These are phyloP conservation scores for Phytophthora citricola DNA, from an alignment of 352 stramenopile genomes.

Conservation along the genomic window DNA sequence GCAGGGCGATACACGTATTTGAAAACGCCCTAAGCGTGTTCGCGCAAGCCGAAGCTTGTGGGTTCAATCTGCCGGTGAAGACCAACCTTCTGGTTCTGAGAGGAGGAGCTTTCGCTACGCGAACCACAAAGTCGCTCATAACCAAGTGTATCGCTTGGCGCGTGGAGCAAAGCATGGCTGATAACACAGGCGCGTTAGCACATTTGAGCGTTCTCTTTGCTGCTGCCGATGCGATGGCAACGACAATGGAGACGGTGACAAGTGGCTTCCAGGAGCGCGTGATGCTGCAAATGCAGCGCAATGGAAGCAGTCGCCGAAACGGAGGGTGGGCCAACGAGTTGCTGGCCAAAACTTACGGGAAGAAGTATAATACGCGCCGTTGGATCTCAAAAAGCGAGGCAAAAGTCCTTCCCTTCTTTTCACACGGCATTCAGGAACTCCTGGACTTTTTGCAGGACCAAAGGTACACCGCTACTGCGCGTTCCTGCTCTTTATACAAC, in stretches of 20 bases:
- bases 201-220: conserved; percentile 61
- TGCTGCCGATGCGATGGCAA: conserved; percentile 34
- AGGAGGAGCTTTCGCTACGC: conserved; percentile 43
- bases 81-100: conserved; percentile 60
- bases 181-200: conserved; percentile 41
- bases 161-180: conserved; percentile 41
- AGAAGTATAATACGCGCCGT: conserved; percentile 61
- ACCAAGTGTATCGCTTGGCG: conserved; percentile 59
- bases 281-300: conserved; percentile 71
- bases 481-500: neutral
- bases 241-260: conserved; percentile 49
- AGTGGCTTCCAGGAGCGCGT: conserved; percentile 68
- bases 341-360: conserved; percentile 61
- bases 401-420: conserved; percentile 71
- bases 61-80: conserved; percentile 61
- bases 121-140: conserved; percentile 41
- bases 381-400: conserved; percentile 66
- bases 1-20: conserved; percentile 44
- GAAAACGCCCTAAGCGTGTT: conserved; percentile 56
- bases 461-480: conserved; percentile 35
- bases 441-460: conserved; percentile 61
- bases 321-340: conserved; percentile 62
- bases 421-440: conserved; percentile 66
- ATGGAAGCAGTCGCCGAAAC: conserved; percentile 33
- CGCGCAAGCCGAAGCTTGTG: conserved; percentile 51